Evolutionary conservation across 202 grass and related monocot species (phyloP), one percentile per base, ranked within the genome.

Genomic region (Panicum virgatum): DNA sequence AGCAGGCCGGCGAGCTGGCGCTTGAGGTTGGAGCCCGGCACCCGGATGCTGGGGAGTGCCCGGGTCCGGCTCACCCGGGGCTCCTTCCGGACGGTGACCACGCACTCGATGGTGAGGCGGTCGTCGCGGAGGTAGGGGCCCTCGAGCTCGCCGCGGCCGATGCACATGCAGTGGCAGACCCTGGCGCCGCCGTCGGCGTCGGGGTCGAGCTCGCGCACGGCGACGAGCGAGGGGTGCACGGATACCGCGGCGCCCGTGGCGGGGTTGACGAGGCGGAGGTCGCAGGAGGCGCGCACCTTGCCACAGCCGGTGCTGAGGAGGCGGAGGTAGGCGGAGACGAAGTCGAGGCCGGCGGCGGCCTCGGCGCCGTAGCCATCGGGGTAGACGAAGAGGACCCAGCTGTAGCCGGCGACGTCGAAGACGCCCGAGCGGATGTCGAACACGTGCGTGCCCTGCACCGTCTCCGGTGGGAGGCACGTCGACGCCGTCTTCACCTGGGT

Each of bases 261-360:
- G 0, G 74, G 74, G 57, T 77, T 42, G 25, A 77, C 14, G 0
- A 77, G 74, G 56, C 56, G 57, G 38, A 77, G 57, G 57, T 77
- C 74, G 74, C 74, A 77, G 74, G 74, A 77, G 56, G 57, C 56
- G 57, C 57, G 56, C 15, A 62, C 39, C 74, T 77, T 77, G 57
- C n/a, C 57, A 5, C 23, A 12, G 11, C 8, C 4, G 14, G 7
- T 18, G 74, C 15, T 77, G 74, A 77, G 39, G 39, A 77, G 74
- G 22, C 12, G 39, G 74, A 77, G 74, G 74, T 62, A 77, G 4
- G 56, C 73, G 14, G 73, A 77, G 9, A 77, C 25, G 56, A 62
- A 44, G 56, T 77, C 73, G 15, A 62, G 8, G 14, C 23, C 73
- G 1, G 1, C 56, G 9, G n/a, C n/a, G 13, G 18, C 0, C 38